Base-by-base conservation (phyloP, 768 basidiomycete species). In the Tricholoma saponaceum region DNA sequence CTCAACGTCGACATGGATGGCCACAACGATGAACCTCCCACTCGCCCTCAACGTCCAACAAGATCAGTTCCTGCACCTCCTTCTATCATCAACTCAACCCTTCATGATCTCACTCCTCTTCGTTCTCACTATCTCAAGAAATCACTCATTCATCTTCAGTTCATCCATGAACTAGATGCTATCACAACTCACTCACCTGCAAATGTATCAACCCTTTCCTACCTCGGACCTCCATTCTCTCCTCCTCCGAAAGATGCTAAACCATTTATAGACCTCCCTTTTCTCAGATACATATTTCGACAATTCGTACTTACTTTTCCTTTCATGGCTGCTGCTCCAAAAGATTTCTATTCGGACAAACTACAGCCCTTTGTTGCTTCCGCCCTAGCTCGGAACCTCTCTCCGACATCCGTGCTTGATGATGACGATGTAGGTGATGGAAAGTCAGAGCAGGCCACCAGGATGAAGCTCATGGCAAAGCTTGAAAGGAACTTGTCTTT, bases 81-180 rank as follows among this genome's bases (percentile, higher is more conserved):
- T 52, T 25, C 20, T 9, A n/a, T n/a, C n/a, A n/a, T n/a, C n/a
- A n/a, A n/a, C n/a, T n/a, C n/a, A n/a, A n/a, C n/a, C 26, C 12
- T 32, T n/a, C 23, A 18, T 57, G 30, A 32, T 32, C 67, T 39
- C 16, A 39, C 93, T 1, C 92, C 96, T 12, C 76, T 95, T 50
- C 88, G 95, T 43, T 94, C 95, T 4, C 97, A 99, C 69, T 99
- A 99, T 73, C 90, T 99, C 70, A 99, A 98, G 79, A 98, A 98
- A 72, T 83, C 92, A 16, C 86, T 99, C 56, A 81, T 98, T 44
- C 84, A 89, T 63, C 86, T 98, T 52, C 87, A 98, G 70, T 86
- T 98, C 64, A 74, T 76, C 64, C 75, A 74, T n/a, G 97, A 99
- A 72, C 81, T 98, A 59, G 78, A 84, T 58, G 75, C 76, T 20